Base-by-base conservation (phyloP, 148 eudicot genomes). In the Rhododendron henanense region DNA sequence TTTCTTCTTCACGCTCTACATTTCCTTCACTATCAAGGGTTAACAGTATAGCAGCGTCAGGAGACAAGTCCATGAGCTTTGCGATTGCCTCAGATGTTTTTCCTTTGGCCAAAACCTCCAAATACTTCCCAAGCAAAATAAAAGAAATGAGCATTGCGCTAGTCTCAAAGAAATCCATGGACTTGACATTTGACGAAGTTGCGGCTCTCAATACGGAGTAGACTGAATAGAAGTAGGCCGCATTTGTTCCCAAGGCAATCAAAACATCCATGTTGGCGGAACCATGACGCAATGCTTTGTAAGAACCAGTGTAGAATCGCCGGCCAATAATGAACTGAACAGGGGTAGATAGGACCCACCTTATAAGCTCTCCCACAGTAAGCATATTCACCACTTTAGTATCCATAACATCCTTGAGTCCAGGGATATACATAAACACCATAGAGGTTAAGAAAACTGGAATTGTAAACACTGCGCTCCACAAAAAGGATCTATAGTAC, bases 221-320 rank as follows among this genome's bases (percentile, higher is more conserved):
- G 21, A 93, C 96, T 10, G 99, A 97, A 86, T 94, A 97, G 65
- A 94, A 97, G 87, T 95, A 97, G 21, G 99, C 99, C 61, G 99
- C 95, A 85, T 97, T 97, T 81, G 99, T 97, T 87, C 99, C 99
- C 85, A 97, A 84, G 23, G 95, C 96, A 83, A 95, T 97, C 88
- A 97, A 87, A 85, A 97, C 99, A 90, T 97, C 99, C 99, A 97
- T 97, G 86, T 97, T 97, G 71, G 99, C 98, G 14, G 98, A 95
- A 73, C 98, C 96, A 85, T 90, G 94, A 50, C 91, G 88, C 78
- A 95, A 84, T 23, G 99, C 89, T 85, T 94, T 97, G 90, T 97
- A 95, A 51, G 98, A 89, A 33, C 99, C 99, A 23, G 85, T 84
- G 88, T 97, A 95, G 87, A 97, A 97, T 88, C 95, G 86, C 80